Evolutionary conservation across 768 basidiomycete species (phyloP), one percentile per base, ranked within the genome.

Genomic region (Boletus sp.): DNA sequence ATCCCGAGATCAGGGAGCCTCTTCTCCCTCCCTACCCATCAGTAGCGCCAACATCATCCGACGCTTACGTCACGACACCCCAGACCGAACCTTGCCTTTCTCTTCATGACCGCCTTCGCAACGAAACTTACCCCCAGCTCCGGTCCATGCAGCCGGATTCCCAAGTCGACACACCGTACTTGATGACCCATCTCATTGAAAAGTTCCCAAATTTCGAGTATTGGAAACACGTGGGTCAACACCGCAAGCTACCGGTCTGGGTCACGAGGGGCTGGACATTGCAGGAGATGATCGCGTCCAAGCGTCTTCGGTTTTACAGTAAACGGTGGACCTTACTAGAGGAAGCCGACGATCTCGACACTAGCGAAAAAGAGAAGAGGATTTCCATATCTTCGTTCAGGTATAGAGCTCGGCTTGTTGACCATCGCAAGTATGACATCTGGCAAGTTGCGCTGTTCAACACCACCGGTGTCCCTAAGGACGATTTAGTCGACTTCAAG

Each of bases 281-380:
- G 27, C 68, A 70, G 34, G 67, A 68, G 46, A 50, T 62, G 58
- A 19, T 68, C 14, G 68, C 65, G 5, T 55, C 67, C 11, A 70
- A 55, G 49, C 48, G 64, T 17, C 53, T 70, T 53, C 68, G 66
- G 33, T 68, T 68, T 53, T 68, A 68, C 54, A 64, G 48, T 48
- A 60, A 49, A 47, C 32, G n/a, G 15, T 68, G 67, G 67, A 59
- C 55, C 5, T 37, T 65, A 15, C 46, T 67, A 8, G 66, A 67
- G 45, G 58, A 55, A 38, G 61, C 66, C 37, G 42, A 61, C 1
- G 64, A 68, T 39, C n/a, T 33, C 1, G 48, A 64, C 32, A 52
- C 57, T 1, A 44, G 43, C 19, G 57, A 66, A 15, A 51, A 15
- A 15, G 61, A 55, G 40, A 8, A n/a, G 0, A 51, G n/a, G 7